Base-by-base conservation (phyloP, 345 rosid species). In the Salix arbutifolia region DNA sequence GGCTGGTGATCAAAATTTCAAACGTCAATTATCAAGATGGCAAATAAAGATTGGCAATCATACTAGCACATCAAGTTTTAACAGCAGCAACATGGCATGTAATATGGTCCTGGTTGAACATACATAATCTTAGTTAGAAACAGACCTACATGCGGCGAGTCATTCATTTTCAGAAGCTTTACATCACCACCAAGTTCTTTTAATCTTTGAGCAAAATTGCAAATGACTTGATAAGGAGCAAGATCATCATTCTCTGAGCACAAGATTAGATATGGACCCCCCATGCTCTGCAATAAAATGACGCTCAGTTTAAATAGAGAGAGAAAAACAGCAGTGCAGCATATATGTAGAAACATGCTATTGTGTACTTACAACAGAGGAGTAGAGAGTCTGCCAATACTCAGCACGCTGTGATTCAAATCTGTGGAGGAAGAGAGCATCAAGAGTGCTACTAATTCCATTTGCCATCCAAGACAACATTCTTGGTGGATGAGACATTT, bases 121-220 rank as follows among this genome's bases (percentile, higher is more conserved):
- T 52, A 18, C 1, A 5, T 5, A 18, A 18, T 52, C 44, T 2
- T 52, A 52, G 58, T 76, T 53, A 69, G 81, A 65, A 76, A 82
- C 96, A 78, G 73, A 93, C 99, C 98, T 86, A 91, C 92, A 62
- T 95, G 99, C 82, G 99, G 91, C 21, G 99, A 93, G 74, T 86
- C 91, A 77, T 73, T 88, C 91, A 92, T 90, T 60, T 85, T 91
- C 42, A 95, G 86, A 48, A 90, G 86, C 87, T 93, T 91, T 56
- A 95, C 88, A 70, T 91, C 94, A 68, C 86, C 93, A 28, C 99
- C 97, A 40, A 93, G 90, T 79, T 90, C 89, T 82, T 80, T 82
- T 33, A 95, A 85, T 79, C 94, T 88, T 73, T 84, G 83, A 62
- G 94, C 78, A 7, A 95, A 95, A 85, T 93, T 93, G 83, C 81